Percentiles rank a stretch among this genome's conserved stretches.
Conservation (phyloP, 1,284 basidiomycete species). For the Entoloma clypeatum region DNA sequence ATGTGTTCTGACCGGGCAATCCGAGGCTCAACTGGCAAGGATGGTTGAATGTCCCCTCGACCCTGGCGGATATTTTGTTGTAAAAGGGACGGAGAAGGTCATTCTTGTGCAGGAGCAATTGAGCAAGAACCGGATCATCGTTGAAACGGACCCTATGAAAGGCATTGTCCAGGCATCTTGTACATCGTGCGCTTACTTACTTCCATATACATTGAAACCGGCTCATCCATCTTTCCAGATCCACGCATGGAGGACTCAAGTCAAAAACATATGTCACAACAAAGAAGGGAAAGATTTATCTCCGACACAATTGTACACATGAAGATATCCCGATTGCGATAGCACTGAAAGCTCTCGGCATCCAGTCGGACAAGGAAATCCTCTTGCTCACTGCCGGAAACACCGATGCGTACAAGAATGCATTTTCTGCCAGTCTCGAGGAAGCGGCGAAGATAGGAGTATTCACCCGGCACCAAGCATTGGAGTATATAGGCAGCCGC, state of each 20-base stretch:
- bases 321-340: constrained; percentile 97
- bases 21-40: constrained; percentile 78
- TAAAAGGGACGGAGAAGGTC: constrained; percentile 99
- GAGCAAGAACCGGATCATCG: constrained; percentile 99
- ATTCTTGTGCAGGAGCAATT: constrained; percentile 99
- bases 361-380: constrained; percentile 98
- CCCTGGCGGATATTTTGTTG: constrained; percentile 98
- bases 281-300: constrained; percentile 91
- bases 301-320: constrained; percentile 97
- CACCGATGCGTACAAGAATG: constrained; percentile 84
- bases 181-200: constrained; percentile 76
- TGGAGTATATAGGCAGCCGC: constrained; percentile 92
- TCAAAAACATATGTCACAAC: constrained; percentile 98
- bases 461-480: constrained; percentile 90
- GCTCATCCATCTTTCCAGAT: constrained; percentile 44
- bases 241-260: constrained; percentile 95
- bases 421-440: constrained; percentile 92
- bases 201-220: constrained; percentile 5
- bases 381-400: constrained; percentile 92
- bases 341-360: constrained; percentile 93
- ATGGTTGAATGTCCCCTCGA: constrained; percentile 98
- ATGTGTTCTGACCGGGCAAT: constrained; percentile 81
- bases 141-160: constrained; percentile 91
- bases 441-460: constrained; percentile 90
- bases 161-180: constrained; percentile 94